Percentiles rank a stretch among this genome's conserved stretches.
Evolutionary conservation across 495 filamentous ascomycete species (phyloP).

Genomic region (Aspergillus campestris): DNA sequence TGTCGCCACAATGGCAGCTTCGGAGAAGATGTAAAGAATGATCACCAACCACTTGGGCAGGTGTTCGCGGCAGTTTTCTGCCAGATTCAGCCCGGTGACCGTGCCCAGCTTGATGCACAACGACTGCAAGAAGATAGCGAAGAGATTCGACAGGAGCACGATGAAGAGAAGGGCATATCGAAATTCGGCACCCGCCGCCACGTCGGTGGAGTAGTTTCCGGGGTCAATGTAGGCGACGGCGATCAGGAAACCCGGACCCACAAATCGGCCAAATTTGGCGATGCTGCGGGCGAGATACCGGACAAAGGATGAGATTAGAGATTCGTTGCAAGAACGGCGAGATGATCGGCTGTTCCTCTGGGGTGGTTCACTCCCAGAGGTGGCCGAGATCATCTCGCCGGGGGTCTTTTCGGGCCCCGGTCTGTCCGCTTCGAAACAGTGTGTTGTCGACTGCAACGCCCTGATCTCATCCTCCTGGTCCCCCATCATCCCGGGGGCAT

Average conservation of each 20-base stretch:
- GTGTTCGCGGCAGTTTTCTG: constrained; percentile 68
- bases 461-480: constrained; percentile 17
- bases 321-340: constrained; percentile 26
- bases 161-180: constrained; percentile 68
- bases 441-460: constrained; percentile 16
- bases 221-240: constrained; percentile 76
- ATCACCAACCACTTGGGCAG: constrained; percentile 71
- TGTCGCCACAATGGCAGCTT: constrained; percentile 77
- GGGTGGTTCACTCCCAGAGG: constrained; percentile 26
- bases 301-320: constrained; percentile 10
- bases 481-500: constrained; percentile 16
- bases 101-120: constrained; percentile 77
- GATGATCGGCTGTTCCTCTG: constrained; percentile 29
- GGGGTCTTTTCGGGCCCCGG: constrained; percentile 16
- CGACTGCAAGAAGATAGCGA: constrained; percentile 76
- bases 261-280: constrained; percentile 62
- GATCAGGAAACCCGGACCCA: constrained; percentile 82
- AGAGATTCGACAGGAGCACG: constrained; percentile 72
- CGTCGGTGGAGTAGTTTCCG: constrained; percentile 80
- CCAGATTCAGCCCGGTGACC: constrained; percentile 76
- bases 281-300: constrained; percentile 26
- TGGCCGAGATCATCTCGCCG: constrained; percentile 28
- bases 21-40: constrained; percentile 63
- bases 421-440: constrained; percentile 16
- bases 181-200: constrained; percentile 60